Percentiles rank a stretch among this genome's conserved stretches.
Conservation (phyloP, 2,329 filamentous ascomycete genomes). For the Fusarium caatingaense region DNA sequence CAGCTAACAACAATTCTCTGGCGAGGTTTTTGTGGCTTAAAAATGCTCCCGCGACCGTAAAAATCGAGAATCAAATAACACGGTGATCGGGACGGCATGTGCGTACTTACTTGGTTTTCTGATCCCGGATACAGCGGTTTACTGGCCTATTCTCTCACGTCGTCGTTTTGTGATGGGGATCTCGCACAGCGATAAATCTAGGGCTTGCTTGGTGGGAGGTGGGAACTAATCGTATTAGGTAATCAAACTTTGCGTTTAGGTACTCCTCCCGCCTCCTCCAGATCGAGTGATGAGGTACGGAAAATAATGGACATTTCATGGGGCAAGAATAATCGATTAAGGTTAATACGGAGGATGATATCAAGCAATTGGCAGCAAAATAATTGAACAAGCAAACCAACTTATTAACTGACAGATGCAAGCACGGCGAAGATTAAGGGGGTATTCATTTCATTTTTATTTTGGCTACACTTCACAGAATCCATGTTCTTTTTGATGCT, state of each 20-base stretch:
- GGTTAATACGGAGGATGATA: slow-evolving; percentile 14
- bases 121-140: slow-evolving; percentile 51
- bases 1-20: slow-evolving; percentile 34
- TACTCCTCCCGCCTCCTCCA: slow-evolving; percentile 18
- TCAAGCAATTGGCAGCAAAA: neutral
- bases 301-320: slow-evolving; percentile 3
- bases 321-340: slow-evolving; percentile 4
- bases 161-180: slow-evolving; percentile 56
- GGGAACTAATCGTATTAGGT: slow-evolving; percentile 56
- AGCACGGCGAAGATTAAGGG: slow-evolving; percentile 20
- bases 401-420: neutral
- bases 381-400: neutral
- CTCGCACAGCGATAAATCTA: slow-evolving; percentile 57
- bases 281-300: slow-evolving; percentile 24
- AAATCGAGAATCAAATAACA: slow-evolving; percentile 30
- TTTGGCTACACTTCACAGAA: slow-evolving; percentile 50
- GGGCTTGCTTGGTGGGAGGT: slow-evolving; percentile 59
- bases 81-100: slow-evolving; percentile 25
- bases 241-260: slow-evolving; percentile 47
- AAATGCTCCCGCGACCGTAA: slow-evolving; percentile 28
- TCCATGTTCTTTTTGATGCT: slow-evolving; percentile 46
- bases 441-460: slow-evolving; percentile 48
- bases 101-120: slow-evolving; percentile 52
- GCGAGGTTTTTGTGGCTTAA: slow-evolving; percentile 31
- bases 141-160: slow-evolving; percentile 49